Evolutionary conservation across 2,329 filamentous ascomycete species (phyloP).

Genomic region (Domatiomyces catenatus): DNA sequence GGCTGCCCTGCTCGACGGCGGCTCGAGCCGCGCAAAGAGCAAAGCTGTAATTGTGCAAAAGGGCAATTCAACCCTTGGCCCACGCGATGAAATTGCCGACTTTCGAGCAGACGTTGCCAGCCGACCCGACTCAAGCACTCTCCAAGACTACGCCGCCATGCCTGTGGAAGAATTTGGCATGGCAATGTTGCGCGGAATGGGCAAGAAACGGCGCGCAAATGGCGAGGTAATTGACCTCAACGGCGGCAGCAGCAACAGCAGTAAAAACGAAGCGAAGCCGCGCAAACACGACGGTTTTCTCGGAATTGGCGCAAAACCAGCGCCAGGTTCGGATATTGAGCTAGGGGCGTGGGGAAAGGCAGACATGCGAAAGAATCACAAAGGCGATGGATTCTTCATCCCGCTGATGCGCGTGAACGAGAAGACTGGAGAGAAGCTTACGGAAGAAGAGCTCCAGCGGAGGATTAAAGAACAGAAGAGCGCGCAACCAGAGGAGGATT

Average conservation of each 20-base stretch:
- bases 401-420: slow-evolving; percentile 47
- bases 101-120: slow-evolving; percentile 54
- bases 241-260: slow-evolving; percentile 21
- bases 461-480: slow-evolving; percentile 36
- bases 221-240: slow-evolving; percentile 31
- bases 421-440: slow-evolving; percentile 46
- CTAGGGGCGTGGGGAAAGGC: slow-evolving; percentile 65
- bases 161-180: slow-evolving; percentile 92
- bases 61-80: slow-evolving; percentile 15
- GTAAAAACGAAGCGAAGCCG: slow-evolving; percentile 36
- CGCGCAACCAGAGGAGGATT: slow-evolving; percentile 28
- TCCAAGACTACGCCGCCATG: slow-evolving; percentile 75
- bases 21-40: slow-evolving; percentile 28
- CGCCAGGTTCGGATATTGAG: slow-evolving; percentile 40
- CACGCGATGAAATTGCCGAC: slow-evolving; percentile 37
- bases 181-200: slow-evolving; percentile 80
- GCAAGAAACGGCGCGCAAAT: slow-evolving; percentile 61
- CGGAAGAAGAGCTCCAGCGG: slow-evolving; percentile 44
- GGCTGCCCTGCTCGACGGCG: slow-evolving; percentile 48
- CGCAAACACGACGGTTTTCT: slow-evolving; percentile 59
- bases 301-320: slow-evolving; percentile 73
- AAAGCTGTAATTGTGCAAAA: slow-evolving; percentile 39
- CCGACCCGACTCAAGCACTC: slow-evolving; percentile 58
- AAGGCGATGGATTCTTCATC: slow-evolving; percentile 40
- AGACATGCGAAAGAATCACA: slow-evolving; percentile 37